phyloP scores from a whole-genome alignment of 208 protist genomes.

The Acanthamoeba castellanii region DNA sequence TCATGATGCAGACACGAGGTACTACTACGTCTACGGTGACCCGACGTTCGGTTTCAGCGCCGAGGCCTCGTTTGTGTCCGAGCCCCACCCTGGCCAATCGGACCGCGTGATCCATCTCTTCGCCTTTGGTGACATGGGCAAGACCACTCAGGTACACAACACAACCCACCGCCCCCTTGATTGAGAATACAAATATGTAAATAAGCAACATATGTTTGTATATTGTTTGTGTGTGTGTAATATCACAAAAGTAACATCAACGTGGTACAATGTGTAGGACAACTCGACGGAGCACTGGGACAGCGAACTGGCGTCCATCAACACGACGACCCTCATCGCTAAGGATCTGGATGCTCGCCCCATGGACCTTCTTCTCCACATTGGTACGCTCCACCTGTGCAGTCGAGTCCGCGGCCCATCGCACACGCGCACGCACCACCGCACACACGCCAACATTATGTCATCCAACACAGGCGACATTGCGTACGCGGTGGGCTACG shows the following conservation, averaged over 20 bases:
- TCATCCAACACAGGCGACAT: neutral
- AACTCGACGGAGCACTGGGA: conserved; percentile 2
- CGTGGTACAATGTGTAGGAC: neutral
- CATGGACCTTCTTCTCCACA: conserved; percentile 67
- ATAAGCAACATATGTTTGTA: neutral
- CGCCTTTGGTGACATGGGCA: conserved; percentile 18
- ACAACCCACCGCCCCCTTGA: too few relatives aligned
- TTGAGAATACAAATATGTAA: too few relatives aligned
- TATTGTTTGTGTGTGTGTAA: too few relatives aligned
- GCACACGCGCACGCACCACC: too few relatives aligned
- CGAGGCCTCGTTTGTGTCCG: conserved; percentile 3
- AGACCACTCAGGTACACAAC: neutral
- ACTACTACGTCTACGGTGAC: conserved; percentile 30
- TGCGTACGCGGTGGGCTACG: conserved; percentile 79
- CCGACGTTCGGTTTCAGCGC: neutral
- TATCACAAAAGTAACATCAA: too few relatives aligned
- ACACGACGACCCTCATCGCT: neutral
- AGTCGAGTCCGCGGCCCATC: too few relatives aligned
- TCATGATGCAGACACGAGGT: neutral
- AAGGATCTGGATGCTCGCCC: neutral
- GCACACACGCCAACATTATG: too few relatives aligned
- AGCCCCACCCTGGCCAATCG: neutral
- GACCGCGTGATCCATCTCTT: neutral
- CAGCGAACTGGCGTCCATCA: neutral
- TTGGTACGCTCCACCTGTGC: conserved; percentile 80